Conservation (phyloP, 257 asterid genomes). For the Pogostemon cablin region DNA sequence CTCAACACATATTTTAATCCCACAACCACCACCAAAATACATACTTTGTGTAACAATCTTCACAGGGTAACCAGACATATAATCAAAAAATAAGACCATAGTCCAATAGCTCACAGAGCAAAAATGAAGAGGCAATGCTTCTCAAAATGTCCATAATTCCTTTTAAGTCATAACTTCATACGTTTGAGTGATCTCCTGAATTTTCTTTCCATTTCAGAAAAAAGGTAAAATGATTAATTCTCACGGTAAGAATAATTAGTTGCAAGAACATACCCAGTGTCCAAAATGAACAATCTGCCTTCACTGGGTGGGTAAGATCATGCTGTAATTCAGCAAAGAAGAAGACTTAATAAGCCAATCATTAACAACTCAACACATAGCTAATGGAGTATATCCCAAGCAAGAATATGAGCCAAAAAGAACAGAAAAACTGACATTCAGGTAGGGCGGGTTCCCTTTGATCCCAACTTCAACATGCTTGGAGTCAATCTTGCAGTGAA, state of each 20-base stretch:
- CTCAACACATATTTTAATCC: not conserved
- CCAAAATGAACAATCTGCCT: slow-evolving; percentile 96
- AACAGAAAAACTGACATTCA: slow-evolving; percentile 49
- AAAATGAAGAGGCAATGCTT: not conserved
- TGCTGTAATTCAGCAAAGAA: slow-evolving; percentile 31
- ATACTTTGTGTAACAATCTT: not conserved
- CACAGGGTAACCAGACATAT: not conserved
- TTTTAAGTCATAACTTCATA: not conserved
- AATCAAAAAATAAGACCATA: not conserved
- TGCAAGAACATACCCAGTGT: slow-evolving; percentile 67
- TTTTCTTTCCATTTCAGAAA: not conserved
- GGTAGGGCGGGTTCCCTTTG: slow-evolving; percentile 95
- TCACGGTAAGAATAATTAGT: not conserved
- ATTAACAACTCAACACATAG: not conserved
- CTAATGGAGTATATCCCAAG: not conserved
- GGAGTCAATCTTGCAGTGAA: slow-evolving; percentile 69
- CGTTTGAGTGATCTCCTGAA: not conserved
- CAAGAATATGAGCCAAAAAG: slow-evolving; percentile 21
- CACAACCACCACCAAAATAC: not conserved
- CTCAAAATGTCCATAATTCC: not conserved
- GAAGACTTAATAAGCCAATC: slow-evolving; percentile 7
- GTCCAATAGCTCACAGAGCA: not conserved
- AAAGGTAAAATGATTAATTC: not conserved
- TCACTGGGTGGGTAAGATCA: slow-evolving; percentile 76
- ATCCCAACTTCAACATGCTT: slow-evolving; percentile 94